These are phyloP conservation scores for Amylostereum chailletii DNA, from an alignment of 1,284 basidiomycete genomes.

Conservation along the genomic window DNA sequence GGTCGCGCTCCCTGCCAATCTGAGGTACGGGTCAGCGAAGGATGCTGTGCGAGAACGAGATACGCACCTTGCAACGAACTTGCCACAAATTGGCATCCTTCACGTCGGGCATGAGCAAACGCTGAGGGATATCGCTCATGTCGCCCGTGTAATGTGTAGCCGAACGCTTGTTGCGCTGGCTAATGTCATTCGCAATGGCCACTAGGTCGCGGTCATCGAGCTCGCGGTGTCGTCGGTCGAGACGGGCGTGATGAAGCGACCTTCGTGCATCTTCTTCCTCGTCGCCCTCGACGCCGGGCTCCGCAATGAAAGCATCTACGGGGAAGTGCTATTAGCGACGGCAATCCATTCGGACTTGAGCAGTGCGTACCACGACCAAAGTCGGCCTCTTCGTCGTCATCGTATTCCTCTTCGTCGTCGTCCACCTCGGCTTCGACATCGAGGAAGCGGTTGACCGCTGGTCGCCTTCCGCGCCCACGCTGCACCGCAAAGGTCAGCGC, in stretches of 20 bases:
- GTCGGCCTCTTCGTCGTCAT: constrained; percentile 71
- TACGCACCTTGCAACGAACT: constrained; percentile 82
- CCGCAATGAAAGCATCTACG: constrained; percentile 78
- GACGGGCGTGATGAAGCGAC: constrained; percentile 64
- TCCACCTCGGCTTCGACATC: constrained; percentile 94
- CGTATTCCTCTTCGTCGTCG: constrained; percentile 92
- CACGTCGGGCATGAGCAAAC: constrained; percentile 94
- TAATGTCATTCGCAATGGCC: constrained; percentile 80
- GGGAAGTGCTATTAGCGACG: constrained; percentile 10
- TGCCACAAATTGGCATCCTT: constrained; percentile 96
- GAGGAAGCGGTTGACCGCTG: constrained; percentile 74
- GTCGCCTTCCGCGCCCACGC: constrained; percentile 55
- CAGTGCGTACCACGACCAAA: constrained; percentile 55
- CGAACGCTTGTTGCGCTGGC: constrained; percentile 70
- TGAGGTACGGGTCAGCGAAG: constrained; percentile 21
- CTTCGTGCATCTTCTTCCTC: constrained; percentile 61
- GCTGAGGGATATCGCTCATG: constrained; percentile 91
- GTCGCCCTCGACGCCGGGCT: constrained; percentile 57
- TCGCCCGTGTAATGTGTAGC: constrained; percentile 69
- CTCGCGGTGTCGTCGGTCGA: constrained; percentile 71
- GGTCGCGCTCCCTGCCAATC: constrained; percentile 88
- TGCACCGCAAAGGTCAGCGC: constrained; percentile 15
- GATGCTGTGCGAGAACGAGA: constrained; percentile 13
- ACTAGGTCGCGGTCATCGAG: constrained; percentile 81
- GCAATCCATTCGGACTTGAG: background rate